Base-by-base conservation (phyloP, 352 stramenopile genomes). In the Globisporangium heterothallicum region DNA sequence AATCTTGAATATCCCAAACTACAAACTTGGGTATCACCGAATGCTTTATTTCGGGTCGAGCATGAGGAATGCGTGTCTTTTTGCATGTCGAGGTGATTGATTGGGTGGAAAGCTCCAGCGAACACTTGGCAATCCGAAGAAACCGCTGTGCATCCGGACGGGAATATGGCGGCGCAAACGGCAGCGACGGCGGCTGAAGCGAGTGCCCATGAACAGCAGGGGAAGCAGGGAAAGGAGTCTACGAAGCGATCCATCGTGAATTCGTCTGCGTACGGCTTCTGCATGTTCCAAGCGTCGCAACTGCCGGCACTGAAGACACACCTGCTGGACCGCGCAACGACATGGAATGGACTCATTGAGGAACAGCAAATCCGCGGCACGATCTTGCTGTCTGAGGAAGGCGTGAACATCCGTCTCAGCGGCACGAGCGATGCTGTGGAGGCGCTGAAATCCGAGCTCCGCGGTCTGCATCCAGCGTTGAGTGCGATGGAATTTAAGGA, bases 221-320 rank as follows among this genome's bases (percentile, higher is more conserved):
- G 16, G 42, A 21, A 3, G 30, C 32, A 38, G 32, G 12, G 32
- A 2, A 16, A 46, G 2, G 40, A 22, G 8, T 12, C 18, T 12
- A 3, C 25, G 21, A 35, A 40, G 56, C 12, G 21, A 12, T 6
- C 8, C 32, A 68, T 76, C 44, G 68, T 81, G 40, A 86, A 88
- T 60, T 84, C 73, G 42, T 88, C 78, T n/a, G 74, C 74, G 7
- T 88, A 88, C 61, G 76, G 74, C 1, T 86, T 88, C 55, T 84
- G 78, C 25, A 63, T 82, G n/a, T 73, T 88, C 14, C 6, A 50
- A 3, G 53, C 44, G 12, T 62, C 71, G 25, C 43, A 55, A 32
- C 55, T 88, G 52, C 66, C 65, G 9, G 47, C 47, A n/a, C 48
- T 84, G 7, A 70, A 70, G 42, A 34, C 64, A 49, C 53, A 69